Evolutionary conservation across 176 grass and related monocot genomes (phyloP).

Genomic region (Bromus sterilis): DNA sequence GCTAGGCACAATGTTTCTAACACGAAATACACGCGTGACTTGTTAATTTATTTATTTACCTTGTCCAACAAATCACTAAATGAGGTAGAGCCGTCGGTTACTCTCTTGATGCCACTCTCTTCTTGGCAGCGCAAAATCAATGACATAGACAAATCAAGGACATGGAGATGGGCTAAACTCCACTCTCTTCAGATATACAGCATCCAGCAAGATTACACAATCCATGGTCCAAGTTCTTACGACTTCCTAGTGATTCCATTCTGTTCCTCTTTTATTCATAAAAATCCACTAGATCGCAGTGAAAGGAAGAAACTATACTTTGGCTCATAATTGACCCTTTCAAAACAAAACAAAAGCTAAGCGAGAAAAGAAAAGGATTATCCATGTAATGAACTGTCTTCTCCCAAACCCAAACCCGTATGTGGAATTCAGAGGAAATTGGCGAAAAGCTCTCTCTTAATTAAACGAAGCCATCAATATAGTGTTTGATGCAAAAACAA

Average conservation of each 20-base stretch:
- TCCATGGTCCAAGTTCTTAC: background rate
- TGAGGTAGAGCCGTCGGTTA: background rate
- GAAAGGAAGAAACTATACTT: background rate
- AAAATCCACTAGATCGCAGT: background rate
- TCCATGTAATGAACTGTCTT: too few relatives aligned
- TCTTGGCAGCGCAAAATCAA: background rate
- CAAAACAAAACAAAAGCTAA: too few relatives aligned
- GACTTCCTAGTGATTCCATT: too few relatives aligned
- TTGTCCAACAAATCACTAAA: background rate
- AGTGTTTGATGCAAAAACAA: background rate
- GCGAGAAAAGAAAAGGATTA: too few relatives aligned
- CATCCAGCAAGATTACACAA: background rate
- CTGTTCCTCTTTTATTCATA: too few relatives aligned
- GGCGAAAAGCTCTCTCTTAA: background rate
- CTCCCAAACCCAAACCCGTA: too few relatives aligned
- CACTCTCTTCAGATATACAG: background rate
- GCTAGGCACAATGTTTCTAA: background rate
- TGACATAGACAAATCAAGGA: background rate
- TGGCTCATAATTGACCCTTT: background rate
- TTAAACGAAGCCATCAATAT: background rate
- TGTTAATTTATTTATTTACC: background rate
- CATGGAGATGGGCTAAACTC: background rate
- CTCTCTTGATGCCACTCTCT: background rate
- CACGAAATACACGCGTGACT: constrained; percentile 7
- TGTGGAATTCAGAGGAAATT: background rate